Conservation (phyloP, 805 yeast genomes). For the Cyberlindnera samutprakarnensis region DNA sequence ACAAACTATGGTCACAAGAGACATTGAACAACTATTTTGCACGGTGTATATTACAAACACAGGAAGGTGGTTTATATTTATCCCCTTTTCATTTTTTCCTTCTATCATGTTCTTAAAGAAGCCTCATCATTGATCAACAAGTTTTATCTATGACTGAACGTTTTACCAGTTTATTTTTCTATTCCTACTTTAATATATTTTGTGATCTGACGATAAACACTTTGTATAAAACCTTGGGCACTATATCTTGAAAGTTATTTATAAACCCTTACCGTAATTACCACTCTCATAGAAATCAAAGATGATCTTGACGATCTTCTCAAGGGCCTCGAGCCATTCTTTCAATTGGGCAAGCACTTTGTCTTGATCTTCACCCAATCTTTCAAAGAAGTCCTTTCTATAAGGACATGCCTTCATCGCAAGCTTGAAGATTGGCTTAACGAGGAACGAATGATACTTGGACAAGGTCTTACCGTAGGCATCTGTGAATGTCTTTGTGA, state of each 20-base stretch:
- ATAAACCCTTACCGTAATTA: slow-evolving; percentile 84
- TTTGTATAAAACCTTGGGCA: too few relatives aligned
- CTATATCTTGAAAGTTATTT: too few relatives aligned
- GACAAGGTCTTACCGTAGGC: slow-evolving; percentile 78
- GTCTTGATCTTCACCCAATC: slow-evolving; percentile 70
- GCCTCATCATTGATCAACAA: too few relatives aligned
- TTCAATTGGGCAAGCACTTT: slow-evolving; percentile 58
- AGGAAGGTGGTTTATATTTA: too few relatives aligned
- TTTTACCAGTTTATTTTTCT: too few relatives aligned
- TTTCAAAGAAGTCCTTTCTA: slow-evolving; percentile 75
- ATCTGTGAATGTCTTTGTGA: slow-evolving; percentile 71
- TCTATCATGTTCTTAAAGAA: not conserved
- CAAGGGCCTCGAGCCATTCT: slow-evolving; percentile 73
- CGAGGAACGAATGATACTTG: slow-evolving; percentile 73
- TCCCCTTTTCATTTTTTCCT: slow-evolving; percentile 1
- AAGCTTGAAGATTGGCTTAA: slow-evolving; percentile 81
- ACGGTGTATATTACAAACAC: too few relatives aligned
- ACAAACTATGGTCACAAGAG: too few relatives aligned
- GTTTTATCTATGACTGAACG: too few relatives aligned
- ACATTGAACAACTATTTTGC: too few relatives aligned
- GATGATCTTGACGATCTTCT: slow-evolving; percentile 63
- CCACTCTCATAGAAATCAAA: slow-evolving; percentile 72
- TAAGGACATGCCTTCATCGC: slow-evolving; percentile 96
- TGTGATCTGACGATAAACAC: too few relatives aligned
- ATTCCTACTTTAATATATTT: not conserved